Evolutionary conservation across 208 protist species (phyloP).

Genomic region (Trypanosoma vivax): DNA sequence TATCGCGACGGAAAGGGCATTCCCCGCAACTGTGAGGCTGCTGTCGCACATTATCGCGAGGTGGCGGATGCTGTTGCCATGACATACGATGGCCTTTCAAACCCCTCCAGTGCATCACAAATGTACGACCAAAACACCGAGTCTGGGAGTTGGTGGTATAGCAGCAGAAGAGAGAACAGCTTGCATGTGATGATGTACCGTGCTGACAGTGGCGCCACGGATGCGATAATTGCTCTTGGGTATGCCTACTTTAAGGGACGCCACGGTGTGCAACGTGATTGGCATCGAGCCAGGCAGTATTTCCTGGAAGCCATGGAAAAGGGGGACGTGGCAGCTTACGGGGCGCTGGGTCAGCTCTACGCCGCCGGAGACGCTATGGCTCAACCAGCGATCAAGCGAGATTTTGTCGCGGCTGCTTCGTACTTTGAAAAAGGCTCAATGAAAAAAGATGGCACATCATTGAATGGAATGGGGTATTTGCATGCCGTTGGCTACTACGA

Average conservation of each 20-base stretch:
- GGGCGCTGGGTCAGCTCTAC: conserved; percentile 70
- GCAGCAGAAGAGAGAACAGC: conserved; percentile 1
- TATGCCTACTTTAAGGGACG: conserved; percentile 51
- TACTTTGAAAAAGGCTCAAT: conserved; percentile 60
- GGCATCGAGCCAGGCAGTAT: conserved; percentile 27
- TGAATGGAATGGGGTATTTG: conserved; percentile 83
- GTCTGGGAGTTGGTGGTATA: neutral
- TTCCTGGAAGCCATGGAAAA: conserved; percentile 33
- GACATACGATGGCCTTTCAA: conserved; percentile 40
- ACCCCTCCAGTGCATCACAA: neutral
- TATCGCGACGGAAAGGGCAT: conserved; percentile 59
- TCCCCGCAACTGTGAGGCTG: conserved; percentile 37
- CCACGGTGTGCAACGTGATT: conserved; percentile 37
- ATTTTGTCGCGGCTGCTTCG: conserved; percentile 40
- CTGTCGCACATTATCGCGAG: conserved; percentile 55
- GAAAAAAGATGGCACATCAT: conserved; percentile 32
- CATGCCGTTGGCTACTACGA: conserved; percentile 67
- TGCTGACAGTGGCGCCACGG: conserved; percentile 34
- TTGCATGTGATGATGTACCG: conserved; percentile 42
- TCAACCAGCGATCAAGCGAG: conserved; percentile 26
- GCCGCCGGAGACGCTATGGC: conserved; percentile 32
- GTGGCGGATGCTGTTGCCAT: conserved; percentile 67
- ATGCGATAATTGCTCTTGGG: conserved; percentile 49
- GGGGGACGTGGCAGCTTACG: conserved; percentile 33
- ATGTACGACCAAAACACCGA: neutral